Base-by-base conservation (phyloP, 1,284 basidiomycete species). In the Leccinum pseudoinsigne region DNA sequence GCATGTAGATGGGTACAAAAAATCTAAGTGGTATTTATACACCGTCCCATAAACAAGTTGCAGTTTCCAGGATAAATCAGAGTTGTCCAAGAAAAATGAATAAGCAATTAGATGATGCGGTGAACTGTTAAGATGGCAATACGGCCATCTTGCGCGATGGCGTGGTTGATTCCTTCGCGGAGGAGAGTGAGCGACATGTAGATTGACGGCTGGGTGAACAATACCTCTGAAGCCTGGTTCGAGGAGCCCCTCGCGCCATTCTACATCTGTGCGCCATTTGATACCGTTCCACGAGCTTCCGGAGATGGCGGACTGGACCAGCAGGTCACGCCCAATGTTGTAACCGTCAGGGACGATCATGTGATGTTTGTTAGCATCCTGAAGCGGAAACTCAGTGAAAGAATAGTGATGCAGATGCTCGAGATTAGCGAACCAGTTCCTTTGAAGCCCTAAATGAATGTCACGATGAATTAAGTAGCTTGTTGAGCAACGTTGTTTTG, bases 331-430 rank as follows among this genome's bases (percentile, higher is more conserved):
- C 11, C 91, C 90, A 55, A 89, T 77, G 68, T 93, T 92, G 69
- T 92, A 93, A 5, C 91, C 91, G 63, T 94, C 77, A 9, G 85
- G 83, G 21, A 86, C 81, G 60, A 94, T 93, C 73, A 80, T 86
- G 70, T 94, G 91, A 64, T 86, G 79, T 68, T 84, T 86, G 18
- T 80, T 80, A 2, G 86, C 86, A 68, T 90, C 81, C 85, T 88
- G 62, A 57, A 51, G 34, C 1, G 26, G 21, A 31, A 55, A 26
- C 34, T 58, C 51, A 18, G 55, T 63, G 23, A 59, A 38, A 42
- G 18, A 55, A 18, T 12, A 34, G 40, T 26, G 21, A 21, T 21
- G 53, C 2, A 21, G 14, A n/a, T 11, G 7, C 26, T 12, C 12
- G 3, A 36, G 16, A 16, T 54, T 34, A 55, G 66, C 71, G 18